Evolutionary conservation across 495 filamentous ascomycete genomes (phyloP), one percentile per base, ranked within the genome.

Genomic region (Aspergillus mulundensis): DNA sequence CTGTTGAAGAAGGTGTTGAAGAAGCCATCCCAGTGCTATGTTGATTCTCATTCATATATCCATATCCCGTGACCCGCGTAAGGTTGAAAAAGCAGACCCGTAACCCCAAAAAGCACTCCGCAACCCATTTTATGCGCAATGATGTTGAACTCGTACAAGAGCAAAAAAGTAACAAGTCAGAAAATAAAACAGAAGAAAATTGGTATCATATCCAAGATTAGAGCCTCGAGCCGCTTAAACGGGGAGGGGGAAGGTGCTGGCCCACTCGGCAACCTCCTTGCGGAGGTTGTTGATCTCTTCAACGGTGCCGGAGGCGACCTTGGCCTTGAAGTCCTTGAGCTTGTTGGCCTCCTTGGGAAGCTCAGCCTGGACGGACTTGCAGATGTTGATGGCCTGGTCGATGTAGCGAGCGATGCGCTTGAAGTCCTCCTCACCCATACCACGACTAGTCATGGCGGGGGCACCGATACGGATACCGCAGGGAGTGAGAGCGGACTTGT

Each of bases 271-370:
- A 67, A 98, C 87, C 82, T 97, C 93, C 81, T 90, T 87, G 80
- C 84, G 87, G 66, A 97, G 80, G 59, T 81, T 83, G 58, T 83
- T 80, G 71, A 98, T 88, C 78, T 90, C 88, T 45, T 81, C 66
- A 41, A 95, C 81, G 61, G 86, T 83, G 47, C 89, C 91, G 56
- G 78, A 77, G 50, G 88, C 82, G 51, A 95, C 88, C 81, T 90
- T 91, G 66, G 87, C 85, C 79, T 91, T 93, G 87, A 98, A 98
- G 80, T 98, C 95, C 85, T 97, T 97, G 65, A 91, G 88, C 84
- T 93, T 96, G 82, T 98, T 98, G 58, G 89, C 90, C 72, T 92
- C 89, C 84, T 96, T 97, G 60, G 95, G 94, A 8, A 98, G 81
- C 57, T 78, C 76, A 47, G 68, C 77, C 80, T 98, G 94, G 59